Evolutionary conservation across 179 eudicot species (phyloP).

Genomic region (Amaranthus tricolor): DNA sequence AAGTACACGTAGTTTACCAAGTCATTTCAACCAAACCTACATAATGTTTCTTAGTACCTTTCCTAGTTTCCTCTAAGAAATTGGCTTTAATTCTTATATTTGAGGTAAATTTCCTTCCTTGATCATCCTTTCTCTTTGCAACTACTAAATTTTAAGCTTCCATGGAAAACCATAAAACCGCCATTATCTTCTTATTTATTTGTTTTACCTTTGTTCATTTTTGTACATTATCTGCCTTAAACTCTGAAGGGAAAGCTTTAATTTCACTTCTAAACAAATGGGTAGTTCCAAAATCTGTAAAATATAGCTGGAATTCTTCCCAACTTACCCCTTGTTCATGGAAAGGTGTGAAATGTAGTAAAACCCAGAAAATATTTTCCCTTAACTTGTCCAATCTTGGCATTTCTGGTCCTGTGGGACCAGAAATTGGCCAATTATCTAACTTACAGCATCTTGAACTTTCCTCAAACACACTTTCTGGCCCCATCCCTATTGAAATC

Average conservation of each 20-base stretch:
- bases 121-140: neutral
- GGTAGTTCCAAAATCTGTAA: slow-evolving; percentile 47
- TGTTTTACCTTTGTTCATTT: slow-evolving; percentile 1
- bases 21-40: too few relatives aligned
- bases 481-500: slow-evolving; percentile 25
- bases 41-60: neutral
- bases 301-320: slow-evolving; percentile 60
- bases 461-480: slow-evolving; percentile 12
- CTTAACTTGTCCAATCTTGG: slow-evolving; percentile 39
- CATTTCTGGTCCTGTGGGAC: slow-evolving; percentile 31
- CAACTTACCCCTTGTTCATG: slow-evolving; percentile 68
- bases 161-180: slow-evolving; percentile 14
- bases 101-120: neutral
- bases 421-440: slow-evolving; percentile 31
- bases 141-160: neutral
- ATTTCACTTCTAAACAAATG: slow-evolving; percentile 54
- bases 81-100: neutral
- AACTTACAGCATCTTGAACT: slow-evolving; percentile 21
- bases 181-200: slow-evolving; percentile 15
- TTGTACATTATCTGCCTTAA: slow-evolving; percentile 36
- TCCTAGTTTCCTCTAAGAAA: neutral
- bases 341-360: slow-evolving; percentile 59
- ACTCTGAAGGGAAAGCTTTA: slow-evolving; percentile 55
- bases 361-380: slow-evolving; percentile 28
- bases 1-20: too few relatives aligned